Conservation (phyloP, 495 filamentous ascomycete genomes). For the Penicillium waksmanii region DNA sequence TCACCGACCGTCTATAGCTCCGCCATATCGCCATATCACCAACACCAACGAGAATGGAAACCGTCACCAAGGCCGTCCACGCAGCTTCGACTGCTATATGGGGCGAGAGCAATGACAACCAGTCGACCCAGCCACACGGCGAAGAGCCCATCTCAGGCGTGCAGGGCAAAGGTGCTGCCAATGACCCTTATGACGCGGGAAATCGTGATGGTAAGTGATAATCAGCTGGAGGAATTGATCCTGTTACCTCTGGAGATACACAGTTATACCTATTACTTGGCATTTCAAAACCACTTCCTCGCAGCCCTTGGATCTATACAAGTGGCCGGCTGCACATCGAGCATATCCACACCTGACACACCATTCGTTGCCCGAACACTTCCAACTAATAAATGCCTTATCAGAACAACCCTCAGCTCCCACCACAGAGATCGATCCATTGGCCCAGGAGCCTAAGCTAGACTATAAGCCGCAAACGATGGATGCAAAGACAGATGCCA, state of each 20-base stretch:
- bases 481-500: conserved; percentile 5
- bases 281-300: no score
- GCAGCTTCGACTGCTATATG: conserved; percentile 41
- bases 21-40: not conserved
- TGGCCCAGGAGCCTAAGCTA: conserved; percentile 20
- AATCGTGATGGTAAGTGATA: conserved; percentile 44
- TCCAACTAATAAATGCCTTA: conserved; percentile 6
- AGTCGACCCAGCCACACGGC: conserved; percentile 25
- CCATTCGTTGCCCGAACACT: not conserved
- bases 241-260: not conserved
- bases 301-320: no score
- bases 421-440: conserved; percentile 27
- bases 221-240: not conserved
- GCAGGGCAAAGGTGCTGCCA: conserved; percentile 39
- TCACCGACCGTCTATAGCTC: not conserved
- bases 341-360: no score
- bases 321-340: no score
- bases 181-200: conserved; percentile 50
- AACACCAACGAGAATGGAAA: conserved; percentile 36
- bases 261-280: no score
- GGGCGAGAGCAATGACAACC: conserved; percentile 28
- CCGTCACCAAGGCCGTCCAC: conserved; percentile 39
- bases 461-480: conserved; percentile 14
- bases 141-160: conserved; percentile 49
- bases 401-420: conserved; percentile 43